Conservation (phyloP, 83 land plant genomes). For the Thuja plicata region DNA sequence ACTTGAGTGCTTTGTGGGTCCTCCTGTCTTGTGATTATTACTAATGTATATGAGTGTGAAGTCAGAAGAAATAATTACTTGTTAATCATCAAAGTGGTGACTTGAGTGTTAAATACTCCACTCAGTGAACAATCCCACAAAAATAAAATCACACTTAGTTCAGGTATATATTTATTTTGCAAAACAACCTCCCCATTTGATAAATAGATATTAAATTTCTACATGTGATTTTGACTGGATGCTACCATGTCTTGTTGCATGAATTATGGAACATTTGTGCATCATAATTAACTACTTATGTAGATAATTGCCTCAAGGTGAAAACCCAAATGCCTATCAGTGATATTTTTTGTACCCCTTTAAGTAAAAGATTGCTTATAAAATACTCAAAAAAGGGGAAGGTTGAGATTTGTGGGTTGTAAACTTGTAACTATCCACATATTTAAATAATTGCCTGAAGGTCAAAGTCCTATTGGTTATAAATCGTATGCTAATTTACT, state of each 20-base stretch:
- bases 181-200: background rate
- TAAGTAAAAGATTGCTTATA: background rate
- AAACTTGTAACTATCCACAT: background rate
- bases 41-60: background rate
- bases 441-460: background rate
- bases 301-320: background rate
- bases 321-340: background rate
- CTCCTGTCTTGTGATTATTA: background rate
- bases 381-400: background rate
- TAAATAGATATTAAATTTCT: background rate
- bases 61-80: background rate
- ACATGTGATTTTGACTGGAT: background rate
- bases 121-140: background rate
- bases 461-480: background rate
- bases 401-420: background rate
- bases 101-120: background rate
- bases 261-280: too few relatives aligned
- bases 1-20: background rate
- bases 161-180: conserved; percentile 15
- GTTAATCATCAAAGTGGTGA: background rate
- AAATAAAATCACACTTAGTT: conserved; percentile 12
- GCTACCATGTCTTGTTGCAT: background rate
- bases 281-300: background rate
- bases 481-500: background rate
- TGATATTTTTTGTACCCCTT: background rate